Evolutionary conservation across 352 stramenopile genomes (phyloP).

Genomic region (Aphanomyces stellatus): DNA sequence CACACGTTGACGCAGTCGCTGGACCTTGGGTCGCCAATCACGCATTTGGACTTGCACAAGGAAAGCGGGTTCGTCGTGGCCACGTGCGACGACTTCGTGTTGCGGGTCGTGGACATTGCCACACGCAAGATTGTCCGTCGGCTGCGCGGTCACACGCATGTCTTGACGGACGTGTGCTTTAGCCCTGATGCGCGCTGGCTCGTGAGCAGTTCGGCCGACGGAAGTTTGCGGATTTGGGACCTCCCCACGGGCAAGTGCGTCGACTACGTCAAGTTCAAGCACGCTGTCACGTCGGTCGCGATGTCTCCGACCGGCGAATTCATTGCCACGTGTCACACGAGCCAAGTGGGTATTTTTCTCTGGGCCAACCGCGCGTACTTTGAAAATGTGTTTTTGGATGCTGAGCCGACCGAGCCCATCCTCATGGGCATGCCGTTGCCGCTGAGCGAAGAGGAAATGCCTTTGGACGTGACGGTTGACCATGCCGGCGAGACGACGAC

Average conservation of each 20-base stretch:
- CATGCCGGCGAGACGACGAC: constrained; percentile 35
- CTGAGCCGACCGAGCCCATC: constrained; percentile 58
- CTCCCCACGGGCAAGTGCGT: constrained; percentile 92
- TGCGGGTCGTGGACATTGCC: constrained; percentile 79
- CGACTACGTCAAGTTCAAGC: constrained; percentile 92
- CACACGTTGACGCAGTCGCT: constrained; percentile 58
- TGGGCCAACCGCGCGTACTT: constrained; percentile 95
- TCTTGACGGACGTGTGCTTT: constrained; percentile 86
- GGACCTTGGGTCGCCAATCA: constrained; percentile 66
- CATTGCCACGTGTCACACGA: constrained; percentile 90
- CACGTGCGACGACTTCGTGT: constrained; percentile 81
- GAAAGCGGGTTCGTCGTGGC: constrained; percentile 84
- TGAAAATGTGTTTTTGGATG: constrained; percentile 77
- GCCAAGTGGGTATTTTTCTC: constrained; percentile 88
- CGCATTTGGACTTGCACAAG: constrained; percentile 73
- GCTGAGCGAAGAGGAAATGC: constrained; percentile 69
- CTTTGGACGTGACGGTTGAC: constrained; percentile 19
- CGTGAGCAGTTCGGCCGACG: constrained; percentile 78
- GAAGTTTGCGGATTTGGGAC: constrained; percentile 89
- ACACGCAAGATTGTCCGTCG: constrained; percentile 82
- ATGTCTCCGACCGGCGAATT: constrained; percentile 94
- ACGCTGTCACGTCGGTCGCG: constrained; percentile 84
- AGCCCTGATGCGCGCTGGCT: constrained; percentile 85
- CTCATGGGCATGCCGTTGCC: constrained; percentile 89
- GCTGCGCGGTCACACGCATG: constrained; percentile 74